These are phyloP conservation scores for Sporothrix mexicana DNA, from an alignment of 2,329 filamentous ascomycete species.

Conservation along the genomic window DNA sequence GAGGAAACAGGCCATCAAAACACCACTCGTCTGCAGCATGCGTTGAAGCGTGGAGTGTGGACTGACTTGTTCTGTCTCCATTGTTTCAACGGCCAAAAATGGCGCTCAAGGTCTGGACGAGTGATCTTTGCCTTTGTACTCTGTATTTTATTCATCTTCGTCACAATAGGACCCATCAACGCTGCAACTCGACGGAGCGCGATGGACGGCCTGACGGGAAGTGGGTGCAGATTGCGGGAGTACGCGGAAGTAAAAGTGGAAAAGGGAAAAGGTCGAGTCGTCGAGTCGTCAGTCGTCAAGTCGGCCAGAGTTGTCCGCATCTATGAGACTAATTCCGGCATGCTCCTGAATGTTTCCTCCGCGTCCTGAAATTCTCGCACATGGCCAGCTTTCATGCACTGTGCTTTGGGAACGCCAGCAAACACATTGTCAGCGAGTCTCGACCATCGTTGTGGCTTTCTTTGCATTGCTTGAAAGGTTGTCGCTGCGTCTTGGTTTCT, in stretches of 20 bases:
- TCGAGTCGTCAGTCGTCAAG: background rate
- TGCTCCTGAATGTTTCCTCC: background rate
- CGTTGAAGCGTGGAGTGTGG: background rate
- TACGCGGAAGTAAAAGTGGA: background rate
- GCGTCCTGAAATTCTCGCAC: slow-evolving; percentile 11
- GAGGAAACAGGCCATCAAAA: background rate
- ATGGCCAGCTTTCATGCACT: slow-evolving; percentile 28
- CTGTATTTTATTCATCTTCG: background rate
- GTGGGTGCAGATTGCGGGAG: slow-evolving; percentile 13
- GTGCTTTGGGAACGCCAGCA: slow-evolving; percentile 29
- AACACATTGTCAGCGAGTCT: background rate
- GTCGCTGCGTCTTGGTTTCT: background rate
- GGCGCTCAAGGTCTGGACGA: slow-evolving; percentile 7
- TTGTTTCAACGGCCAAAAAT: background rate
- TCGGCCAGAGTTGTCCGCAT: background rate
- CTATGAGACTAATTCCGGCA: background rate
- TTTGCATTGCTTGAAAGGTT: background rate
- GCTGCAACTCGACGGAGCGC: background rate
- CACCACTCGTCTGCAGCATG: background rate
- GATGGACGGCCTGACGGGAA: slow-evolving; percentile 14
- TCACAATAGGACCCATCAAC: background rate
- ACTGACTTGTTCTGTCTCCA: background rate
- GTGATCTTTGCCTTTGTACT: background rate
- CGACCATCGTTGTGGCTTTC: background rate
- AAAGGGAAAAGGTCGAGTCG: background rate